Evolutionary conservation across 2,329 filamentous ascomycete genomes (phyloP), one percentile per base, ranked within the genome.

Genomic region (Aspergillus phoenicis): DNA sequence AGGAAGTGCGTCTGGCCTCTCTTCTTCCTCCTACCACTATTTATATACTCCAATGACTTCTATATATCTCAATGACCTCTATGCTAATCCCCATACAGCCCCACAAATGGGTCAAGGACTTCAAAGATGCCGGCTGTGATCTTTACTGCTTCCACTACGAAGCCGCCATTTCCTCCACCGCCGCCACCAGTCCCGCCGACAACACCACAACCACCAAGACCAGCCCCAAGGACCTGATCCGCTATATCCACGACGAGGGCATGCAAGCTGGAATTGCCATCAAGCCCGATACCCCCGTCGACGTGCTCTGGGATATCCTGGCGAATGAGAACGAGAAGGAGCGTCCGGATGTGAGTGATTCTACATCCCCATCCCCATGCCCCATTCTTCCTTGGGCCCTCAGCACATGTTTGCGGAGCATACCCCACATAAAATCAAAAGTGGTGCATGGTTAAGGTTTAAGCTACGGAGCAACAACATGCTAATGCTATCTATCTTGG

Each of bases 141-240:
- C 85, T 99, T n/a, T 99, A 99, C 83, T 98, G 95, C 84, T 99
- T 99, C 84, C 95, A 99, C 83, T 98, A 98, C 80, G 95, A 99
- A 81, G 95, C 95, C 26, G 95, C 95, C 65, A 85, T 95, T 52
- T 79, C 82, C 68, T 96, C 91, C 54, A 91, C 90, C 47, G 92
- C 91, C 38, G 93, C 93, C 71, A 91, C 93, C 73, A 87, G 84
- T 58, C 93, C 94, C 52, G 87, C 90, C 69, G 85, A 84, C 59
- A 84, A 81, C 57, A 87, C 87, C 13, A 89, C 90, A 1, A 80
- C 74, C 58, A 77, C 82, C 62, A 89, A 87, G 76, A 98, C 94
- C 2, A 93, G 80, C 71, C 94, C 95, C 5, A 89, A 87, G 72
- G 91, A 94, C 68, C 81, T 99, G 70, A 91, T 98, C 70, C 86